These are phyloP conservation scores for Talaromyces thailandensis DNA, from an alignment of 495 filamentous ascomycete species.

Conservation along the genomic window DNA sequence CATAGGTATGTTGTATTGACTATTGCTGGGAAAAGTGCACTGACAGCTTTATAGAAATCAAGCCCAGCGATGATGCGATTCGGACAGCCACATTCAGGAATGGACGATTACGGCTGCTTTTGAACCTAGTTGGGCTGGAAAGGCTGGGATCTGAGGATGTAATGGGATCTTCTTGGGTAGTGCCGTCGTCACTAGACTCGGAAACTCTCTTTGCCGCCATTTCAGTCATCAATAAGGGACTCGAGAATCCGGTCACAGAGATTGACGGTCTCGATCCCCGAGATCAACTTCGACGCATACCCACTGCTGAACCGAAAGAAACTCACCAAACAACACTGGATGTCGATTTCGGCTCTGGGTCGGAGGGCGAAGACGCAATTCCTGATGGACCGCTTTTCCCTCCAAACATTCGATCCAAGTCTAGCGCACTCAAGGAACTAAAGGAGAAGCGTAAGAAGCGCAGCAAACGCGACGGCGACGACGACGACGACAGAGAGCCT, in stretches of 20 bases:
- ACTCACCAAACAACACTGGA: constrained; percentile 23
- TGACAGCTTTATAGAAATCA: constrained; percentile 42
- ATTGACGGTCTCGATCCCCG: constrained; percentile 60
- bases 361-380: constrained; percentile 47
- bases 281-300: constrained; percentile 65
- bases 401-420: constrained; percentile 36
- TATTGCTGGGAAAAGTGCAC: background rate
- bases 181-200: constrained; percentile 58
- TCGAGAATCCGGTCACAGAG: constrained; percentile 64
- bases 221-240: constrained; percentile 56
- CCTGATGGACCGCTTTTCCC: constrained; percentile 64
- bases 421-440: constrained; percentile 37
- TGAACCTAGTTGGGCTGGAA: constrained; percentile 66
- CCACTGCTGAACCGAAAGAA: constrained; percentile 33
- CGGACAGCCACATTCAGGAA: constrained; percentile 78
- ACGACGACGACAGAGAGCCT: constrained; percentile 26
- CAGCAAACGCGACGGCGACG: constrained; percentile 19
- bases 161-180: constrained; percentile 66
- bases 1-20: constrained; percentile 26
- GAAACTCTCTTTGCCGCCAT: constrained; percentile 52
- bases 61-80: constrained; percentile 56
- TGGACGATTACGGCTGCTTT: constrained; percentile 78
- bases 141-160: constrained; percentile 61
- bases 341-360: constrained; percentile 54
- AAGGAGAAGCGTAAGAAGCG: constrained; percentile 46